Percentiles rank a stretch among this genome's conserved stretches.
phyloP scores from a whole-genome alignment of 768 basidiomycete species.

The Suillus americanus region DNA sequence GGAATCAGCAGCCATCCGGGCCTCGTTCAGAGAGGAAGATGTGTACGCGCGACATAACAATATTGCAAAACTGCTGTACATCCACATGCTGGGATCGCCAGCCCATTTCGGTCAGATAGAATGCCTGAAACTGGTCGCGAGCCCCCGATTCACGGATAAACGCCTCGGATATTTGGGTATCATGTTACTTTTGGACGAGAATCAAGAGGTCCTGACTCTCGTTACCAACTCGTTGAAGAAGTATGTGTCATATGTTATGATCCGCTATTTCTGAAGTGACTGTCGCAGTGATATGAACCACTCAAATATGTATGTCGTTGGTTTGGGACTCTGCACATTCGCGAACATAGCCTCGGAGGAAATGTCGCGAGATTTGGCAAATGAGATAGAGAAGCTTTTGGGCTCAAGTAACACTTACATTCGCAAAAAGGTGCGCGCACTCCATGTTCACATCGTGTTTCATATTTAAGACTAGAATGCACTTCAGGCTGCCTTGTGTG shows the following conservation, averaged over 20 bases:
- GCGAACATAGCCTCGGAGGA: conserved; percentile 99
- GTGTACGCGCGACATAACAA: conserved; percentile 94
- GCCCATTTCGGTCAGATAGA: conserved; percentile 99
- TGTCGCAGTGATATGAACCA: conserved; percentile 93
- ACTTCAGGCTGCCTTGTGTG: conserved; percentile 87
- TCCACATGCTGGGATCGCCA: conserved; percentile 98
- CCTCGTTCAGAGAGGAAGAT: conserved; percentile 97
- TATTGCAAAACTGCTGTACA: conserved; percentile 96
- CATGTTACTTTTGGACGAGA: conserved; percentile 96
- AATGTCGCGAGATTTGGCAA: conserved; percentile 97
- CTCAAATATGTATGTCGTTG: conserved; percentile 98
- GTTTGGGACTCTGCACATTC: conserved; percentile 95
- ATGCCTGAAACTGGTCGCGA: conserved; percentile 91
- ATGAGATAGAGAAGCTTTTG: conserved; percentile 96
- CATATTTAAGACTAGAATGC: conserved; percentile 1
- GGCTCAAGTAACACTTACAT: conserved; percentile 99
- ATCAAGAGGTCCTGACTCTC: conserved; percentile 93
- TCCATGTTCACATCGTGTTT: background rate
- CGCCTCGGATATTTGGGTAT: conserved; percentile 95
- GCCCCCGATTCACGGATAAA: conserved; percentile 95
- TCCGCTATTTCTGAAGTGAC: conserved; percentile 11
- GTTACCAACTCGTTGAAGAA: conserved; percentile 99
- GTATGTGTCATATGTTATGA: conserved; percentile 43
- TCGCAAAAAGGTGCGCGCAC: conserved; percentile 82
- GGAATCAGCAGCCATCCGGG: conserved; percentile 95